A percentile compares a stretch with the other conserved stretches of the same genome.
Conservation (phyloP, 306 rosid genomes). For the Cicer pinnatifidum region DNA sequence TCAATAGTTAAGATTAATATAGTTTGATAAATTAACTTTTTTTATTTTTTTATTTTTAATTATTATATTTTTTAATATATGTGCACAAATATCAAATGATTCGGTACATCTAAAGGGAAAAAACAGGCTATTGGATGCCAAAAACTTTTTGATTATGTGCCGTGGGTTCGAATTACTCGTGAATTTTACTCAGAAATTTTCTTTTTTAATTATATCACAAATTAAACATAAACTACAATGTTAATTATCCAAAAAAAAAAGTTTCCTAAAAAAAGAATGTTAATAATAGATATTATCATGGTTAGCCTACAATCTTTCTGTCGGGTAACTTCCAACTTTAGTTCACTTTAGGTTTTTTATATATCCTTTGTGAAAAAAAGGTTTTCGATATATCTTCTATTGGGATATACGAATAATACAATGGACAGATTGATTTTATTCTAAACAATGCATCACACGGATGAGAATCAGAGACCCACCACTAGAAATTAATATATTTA, state of each 20-base stretch:
- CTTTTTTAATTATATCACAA: no score
- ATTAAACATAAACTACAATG: no score
- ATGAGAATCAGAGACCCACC: constrained; percentile 55
- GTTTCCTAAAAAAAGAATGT: no score
- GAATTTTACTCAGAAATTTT: neutral
- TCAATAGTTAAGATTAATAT: no score
- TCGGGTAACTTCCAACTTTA: constrained; percentile 19
- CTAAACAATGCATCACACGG: constrained; percentile 50
- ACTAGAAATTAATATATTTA: neutral
- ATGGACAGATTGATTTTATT: constrained; percentile 49
- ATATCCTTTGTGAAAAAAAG: no score
- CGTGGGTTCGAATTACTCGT: neutral
- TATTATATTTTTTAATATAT: no score
- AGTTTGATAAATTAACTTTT: no score
- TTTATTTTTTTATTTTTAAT: no score
- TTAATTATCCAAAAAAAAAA: no score
- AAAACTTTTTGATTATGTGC: neutral
- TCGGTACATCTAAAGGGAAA: no score
- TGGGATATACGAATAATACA: constrained; percentile 9
- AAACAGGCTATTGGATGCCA: neutral
- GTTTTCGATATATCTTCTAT: constrained; percentile 11
- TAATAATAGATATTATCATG: neutral
- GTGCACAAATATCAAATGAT: no score
- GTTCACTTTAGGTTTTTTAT: neutral
- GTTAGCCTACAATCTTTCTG: constrained; percentile 42